A percentile compares a stretch with the other conserved stretches of the same genome.
Evolutionary conservation across 2,329 filamentous ascomycete species (phyloP).

Genomic region (Ophiocordyceps sinensis): DNA sequence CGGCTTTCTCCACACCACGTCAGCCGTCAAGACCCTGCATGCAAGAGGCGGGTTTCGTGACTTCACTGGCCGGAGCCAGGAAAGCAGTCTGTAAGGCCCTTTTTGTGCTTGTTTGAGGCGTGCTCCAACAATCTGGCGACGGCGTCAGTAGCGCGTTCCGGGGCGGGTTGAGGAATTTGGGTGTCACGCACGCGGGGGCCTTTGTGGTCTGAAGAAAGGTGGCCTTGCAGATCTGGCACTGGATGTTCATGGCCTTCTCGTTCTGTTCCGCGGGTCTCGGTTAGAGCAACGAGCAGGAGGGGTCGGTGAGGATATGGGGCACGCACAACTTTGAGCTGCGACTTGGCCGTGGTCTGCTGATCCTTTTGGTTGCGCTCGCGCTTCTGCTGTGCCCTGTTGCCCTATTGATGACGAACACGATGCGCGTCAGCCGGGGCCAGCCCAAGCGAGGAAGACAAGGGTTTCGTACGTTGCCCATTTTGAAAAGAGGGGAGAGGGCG

Average conservation of each 20-base stretch:
- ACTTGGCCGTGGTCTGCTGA: conserved; percentile 42
- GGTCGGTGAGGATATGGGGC: background rate
- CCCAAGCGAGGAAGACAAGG: background rate
- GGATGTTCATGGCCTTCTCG: conserved; percentile 58
- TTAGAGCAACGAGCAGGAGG: background rate
- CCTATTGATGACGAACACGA: conserved; percentile 20
- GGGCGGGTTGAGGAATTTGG: background rate
- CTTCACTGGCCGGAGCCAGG: conserved; percentile 23
- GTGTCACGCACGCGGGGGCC: conserved; percentile 45
- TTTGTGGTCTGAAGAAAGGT: conserved; percentile 69
- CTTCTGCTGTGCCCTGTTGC: conserved; percentile 56
- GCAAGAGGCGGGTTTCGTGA: background rate
- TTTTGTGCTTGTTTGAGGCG: conserved; percentile 63
- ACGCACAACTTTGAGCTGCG: conserved; percentile 54
- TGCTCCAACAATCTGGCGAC: conserved; percentile 48
- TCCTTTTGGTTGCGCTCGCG: conserved; percentile 57
- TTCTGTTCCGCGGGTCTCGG: conserved; percentile 34
- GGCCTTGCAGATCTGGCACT: conserved; percentile 63
- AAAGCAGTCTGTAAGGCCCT: conserved; percentile 59
- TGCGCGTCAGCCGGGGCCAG: conserved; percentile 7
- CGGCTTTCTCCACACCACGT: background rate
- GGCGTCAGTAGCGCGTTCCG: background rate
- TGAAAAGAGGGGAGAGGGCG: background rate
- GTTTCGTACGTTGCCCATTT: conserved; percentile 21
- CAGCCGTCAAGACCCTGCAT: background rate